Evolutionary conservation across 106 monocot species (phyloP).

Genomic region (Acanthochlamys bracteata): DNA sequence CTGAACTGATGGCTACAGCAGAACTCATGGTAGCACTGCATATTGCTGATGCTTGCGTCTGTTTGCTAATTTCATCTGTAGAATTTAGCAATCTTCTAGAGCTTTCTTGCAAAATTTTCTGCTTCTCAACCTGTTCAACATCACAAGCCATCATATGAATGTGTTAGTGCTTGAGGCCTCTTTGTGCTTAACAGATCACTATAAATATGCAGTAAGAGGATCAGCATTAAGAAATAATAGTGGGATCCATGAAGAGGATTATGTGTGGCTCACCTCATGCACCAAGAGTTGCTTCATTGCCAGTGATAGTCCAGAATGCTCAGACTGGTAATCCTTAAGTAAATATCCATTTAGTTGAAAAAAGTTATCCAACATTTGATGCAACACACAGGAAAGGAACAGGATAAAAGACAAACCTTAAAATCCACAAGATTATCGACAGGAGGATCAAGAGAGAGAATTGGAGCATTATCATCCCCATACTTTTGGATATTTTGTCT

Average conservation of each 20-base stretch:
- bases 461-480: slow-evolving; percentile 35
- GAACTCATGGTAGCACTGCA: slow-evolving; percentile 1
- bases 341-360: too few species aligned
- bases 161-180: too few species aligned
- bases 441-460: slow-evolving; percentile 63
- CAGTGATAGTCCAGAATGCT: slow-evolving; percentile 40
- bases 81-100: slow-evolving; percentile 19
- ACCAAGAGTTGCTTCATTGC: slow-evolving; percentile 74
- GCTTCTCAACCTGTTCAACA: slow-evolving; percentile 60
- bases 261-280: slow-evolving; percentile 63
- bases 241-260: not conserved
- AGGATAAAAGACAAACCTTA: slow-evolving; percentile 44
- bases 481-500: slow-evolving; percentile 18
- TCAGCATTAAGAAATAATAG: not conserved
- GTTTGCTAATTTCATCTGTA: slow-evolving; percentile 11
- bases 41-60: slow-evolving; percentile 1
- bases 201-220: too few species aligned
- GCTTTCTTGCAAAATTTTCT: slow-evolving; percentile 58
- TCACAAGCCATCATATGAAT: too few species aligned
- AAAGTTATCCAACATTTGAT: not conserved
- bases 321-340: slow-evolving; percentile 62
- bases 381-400: not conserved
- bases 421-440: slow-evolving; percentile 58
- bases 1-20: not conserved
- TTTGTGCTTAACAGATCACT: too few species aligned